These are phyloP conservation scores for Cucurbita argyrosperma DNA, from an alignment of 306 rosid species.

Conservation along the genomic window DNA sequence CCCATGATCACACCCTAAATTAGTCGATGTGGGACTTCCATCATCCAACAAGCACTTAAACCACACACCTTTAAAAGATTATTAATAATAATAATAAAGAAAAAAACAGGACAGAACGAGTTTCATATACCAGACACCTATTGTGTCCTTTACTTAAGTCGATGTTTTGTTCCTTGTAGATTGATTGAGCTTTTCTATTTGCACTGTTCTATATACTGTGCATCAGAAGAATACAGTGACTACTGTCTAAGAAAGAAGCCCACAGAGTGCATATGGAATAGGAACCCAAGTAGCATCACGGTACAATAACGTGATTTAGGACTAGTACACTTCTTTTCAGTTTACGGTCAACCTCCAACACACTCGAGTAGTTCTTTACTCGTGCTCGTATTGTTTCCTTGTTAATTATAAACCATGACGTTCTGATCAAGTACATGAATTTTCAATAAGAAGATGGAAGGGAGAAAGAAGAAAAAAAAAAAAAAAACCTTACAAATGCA, in stretches of 20 bases:
- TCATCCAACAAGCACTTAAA: not conserved
- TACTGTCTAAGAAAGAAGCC: not conserved
- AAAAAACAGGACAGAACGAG: not conserved
- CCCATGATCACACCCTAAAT: too few species aligned
- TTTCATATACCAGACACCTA: not conserved
- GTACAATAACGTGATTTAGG: not conserved
- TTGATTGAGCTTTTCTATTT: not conserved
- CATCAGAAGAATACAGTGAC: not conserved
- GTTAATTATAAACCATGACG: not conserved
- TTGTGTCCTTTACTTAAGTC: not conserved
- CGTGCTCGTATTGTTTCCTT: not conserved
- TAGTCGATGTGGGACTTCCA: too few species aligned
- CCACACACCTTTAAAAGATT: not conserved
- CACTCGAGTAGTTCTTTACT: not conserved
- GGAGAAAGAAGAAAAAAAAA: not conserved
- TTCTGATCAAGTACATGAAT: not conserved
- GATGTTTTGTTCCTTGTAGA: not conserved
- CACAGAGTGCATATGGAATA: not conserved
- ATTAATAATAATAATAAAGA: too few species aligned
- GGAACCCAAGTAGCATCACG: not conserved
- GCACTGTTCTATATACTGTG: not conserved
- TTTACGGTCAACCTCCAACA: not conserved
- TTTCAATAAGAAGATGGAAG: not conserved
- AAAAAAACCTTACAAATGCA: not conserved
- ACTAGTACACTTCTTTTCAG: not conserved